Conservation (phyloP, 768 basidiomycete genomes). For the Suillus hirtellus region DNA sequence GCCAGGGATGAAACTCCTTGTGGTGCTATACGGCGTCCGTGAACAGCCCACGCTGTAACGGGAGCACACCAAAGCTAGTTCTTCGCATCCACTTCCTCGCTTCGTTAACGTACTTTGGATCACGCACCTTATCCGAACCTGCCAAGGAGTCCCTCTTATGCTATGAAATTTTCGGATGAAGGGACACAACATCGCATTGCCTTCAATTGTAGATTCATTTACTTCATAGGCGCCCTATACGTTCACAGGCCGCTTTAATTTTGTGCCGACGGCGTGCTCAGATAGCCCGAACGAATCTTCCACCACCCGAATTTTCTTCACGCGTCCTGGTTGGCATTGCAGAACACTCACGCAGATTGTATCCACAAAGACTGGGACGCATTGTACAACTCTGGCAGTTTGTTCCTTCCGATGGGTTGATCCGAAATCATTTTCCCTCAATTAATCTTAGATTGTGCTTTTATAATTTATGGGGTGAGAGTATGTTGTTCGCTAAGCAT, state of each 20-base stretch:
- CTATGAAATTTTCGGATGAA: not conserved
- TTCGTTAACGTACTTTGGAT: not conserved
- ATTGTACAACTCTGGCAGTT: not conserved
- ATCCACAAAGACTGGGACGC: not conserved
- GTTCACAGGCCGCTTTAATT: conserved; percentile 6
- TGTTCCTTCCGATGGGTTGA: not conserved
- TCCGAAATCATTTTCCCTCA: not conserved
- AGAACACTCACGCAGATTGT: not conserved
- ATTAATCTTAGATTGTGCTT: not conserved
- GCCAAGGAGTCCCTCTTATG: not conserved
- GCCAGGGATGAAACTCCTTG: not conserved
- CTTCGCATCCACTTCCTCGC: not conserved
- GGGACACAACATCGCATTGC: not conserved
- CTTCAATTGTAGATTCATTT: not conserved
- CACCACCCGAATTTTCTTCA: not conserved
- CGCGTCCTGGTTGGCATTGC: not conserved
- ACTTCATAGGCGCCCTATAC: not conserved
- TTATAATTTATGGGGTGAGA: not conserved
- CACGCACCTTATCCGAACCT: not conserved
- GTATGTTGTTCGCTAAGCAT: not conserved
- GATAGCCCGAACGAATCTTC: not conserved
- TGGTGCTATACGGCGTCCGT: conserved; percentile 1
- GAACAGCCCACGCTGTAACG: not conserved
- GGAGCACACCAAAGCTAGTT: not conserved
- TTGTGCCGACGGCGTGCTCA: not conserved